Conservation (phyloP, 2,329 filamentous ascomycete species). For the Sarocladium strictum region DNA sequence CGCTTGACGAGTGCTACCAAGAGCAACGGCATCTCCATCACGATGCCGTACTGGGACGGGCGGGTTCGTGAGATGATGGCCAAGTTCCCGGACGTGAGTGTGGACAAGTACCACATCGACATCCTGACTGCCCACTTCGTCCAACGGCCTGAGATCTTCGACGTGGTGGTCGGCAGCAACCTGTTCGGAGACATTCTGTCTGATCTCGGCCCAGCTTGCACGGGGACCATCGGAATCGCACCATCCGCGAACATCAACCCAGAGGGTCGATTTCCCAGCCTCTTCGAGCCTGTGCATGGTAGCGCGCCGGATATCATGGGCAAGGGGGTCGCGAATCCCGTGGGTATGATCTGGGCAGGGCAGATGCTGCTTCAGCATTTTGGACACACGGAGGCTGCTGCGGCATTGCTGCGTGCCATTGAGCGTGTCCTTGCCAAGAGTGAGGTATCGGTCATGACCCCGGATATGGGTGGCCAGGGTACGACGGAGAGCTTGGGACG, state of each 20-base stretch:
- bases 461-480: slow-evolving; percentile 45
- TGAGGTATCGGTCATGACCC: slow-evolving; percentile 44
- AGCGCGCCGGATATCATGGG: slow-evolving; percentile 67
- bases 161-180: slow-evolving; percentile 61
- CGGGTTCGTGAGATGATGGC: slow-evolving; percentile 47
- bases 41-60: slow-evolving; percentile 65
- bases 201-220: slow-evolving; percentile 63
- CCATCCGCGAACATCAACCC: slow-evolving; percentile 66
- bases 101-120: slow-evolving; percentile 63
- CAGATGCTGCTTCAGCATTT: slow-evolving; percentile 48
- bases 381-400: slow-evolving; percentile 31
- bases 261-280: slow-evolving; percentile 39
- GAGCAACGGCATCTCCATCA: slow-evolving; percentile 60
- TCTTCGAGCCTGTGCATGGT: slow-evolving; percentile 67
- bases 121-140: slow-evolving; percentile 62
- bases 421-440: slow-evolving; percentile 38
- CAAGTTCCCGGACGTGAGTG: slow-evolving; percentile 51
- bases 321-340: slow-evolving; percentile 67
- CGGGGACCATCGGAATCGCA: slow-evolving; percentile 67
- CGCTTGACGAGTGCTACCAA: slow-evolving; percentile 61
- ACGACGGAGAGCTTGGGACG: not conserved
- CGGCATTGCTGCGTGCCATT: slow-evolving; percentile 43
- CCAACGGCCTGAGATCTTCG: slow-evolving; percentile 49
- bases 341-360: slow-evolving; percentile 66
- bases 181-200: slow-evolving; percentile 63